Conservation (phyloP, 257 asterid genomes). For the Striga asiatica region DNA sequence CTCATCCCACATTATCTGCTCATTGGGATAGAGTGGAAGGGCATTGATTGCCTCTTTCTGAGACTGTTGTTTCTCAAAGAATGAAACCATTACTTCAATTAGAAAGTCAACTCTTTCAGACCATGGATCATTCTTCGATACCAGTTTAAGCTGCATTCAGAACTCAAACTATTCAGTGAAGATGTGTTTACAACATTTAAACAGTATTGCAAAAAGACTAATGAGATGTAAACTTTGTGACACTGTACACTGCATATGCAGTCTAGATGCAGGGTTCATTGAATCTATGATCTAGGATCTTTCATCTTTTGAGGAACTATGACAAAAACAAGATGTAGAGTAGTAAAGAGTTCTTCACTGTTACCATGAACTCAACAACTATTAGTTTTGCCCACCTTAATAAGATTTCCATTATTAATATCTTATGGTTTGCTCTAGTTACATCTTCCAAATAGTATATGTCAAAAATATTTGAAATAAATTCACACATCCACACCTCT, state of each 20-base stretch:
- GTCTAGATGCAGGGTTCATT: not conserved
- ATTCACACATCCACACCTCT: too few species aligned
- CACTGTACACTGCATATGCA: not conserved
- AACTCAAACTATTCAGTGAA: constrained; percentile 4
- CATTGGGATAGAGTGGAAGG: constrained; percentile 95
- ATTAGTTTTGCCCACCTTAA: not conserved
- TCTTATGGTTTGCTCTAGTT: not conserved
- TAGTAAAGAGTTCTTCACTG: not conserved
- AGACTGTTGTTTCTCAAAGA: constrained; percentile 87
- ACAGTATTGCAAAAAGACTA: not conserved
- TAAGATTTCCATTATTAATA: not conserved
- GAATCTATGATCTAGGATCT: not conserved
- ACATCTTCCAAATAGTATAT: too few species aligned
- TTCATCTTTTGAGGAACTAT: not conserved
- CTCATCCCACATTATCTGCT: constrained; percentile 98
- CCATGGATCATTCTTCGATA: constrained; percentile 81
- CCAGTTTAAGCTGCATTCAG: constrained; percentile 65
- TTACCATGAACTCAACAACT: not conserved
- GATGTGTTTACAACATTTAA: not conserved
- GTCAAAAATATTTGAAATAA: too few species aligned
- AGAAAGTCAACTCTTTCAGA: constrained; percentile 91
- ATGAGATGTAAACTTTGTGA: not conserved
- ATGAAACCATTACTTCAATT: constrained; percentile 83
- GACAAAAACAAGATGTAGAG: not conserved
- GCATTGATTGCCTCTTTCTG: constrained; percentile 97